Percentiles rank a stretch among this genome's conserved stretches.
These are phyloP conservation scores for Chlamydomonas sphaeroides DNA, from an alignment of 139 green algal species.

Conservation along the genomic window DNA sequence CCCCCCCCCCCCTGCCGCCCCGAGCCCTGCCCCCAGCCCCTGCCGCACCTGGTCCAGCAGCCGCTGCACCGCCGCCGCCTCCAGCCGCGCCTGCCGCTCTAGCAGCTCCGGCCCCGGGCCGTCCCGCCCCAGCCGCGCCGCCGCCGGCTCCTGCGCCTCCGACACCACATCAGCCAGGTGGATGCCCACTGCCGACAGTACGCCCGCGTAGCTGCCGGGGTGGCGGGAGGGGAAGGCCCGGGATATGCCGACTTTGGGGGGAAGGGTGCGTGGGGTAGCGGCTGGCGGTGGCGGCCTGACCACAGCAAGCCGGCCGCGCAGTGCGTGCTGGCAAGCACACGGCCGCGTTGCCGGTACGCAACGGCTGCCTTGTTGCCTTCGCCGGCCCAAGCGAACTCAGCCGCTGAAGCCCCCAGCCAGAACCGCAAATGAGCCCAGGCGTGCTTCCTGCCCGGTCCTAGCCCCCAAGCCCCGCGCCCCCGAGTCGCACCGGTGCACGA, in stretches of 20 bases:
- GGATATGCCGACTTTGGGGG: not conserved
- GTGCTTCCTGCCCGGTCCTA: too few species aligned
- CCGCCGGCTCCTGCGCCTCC: constrained; percentile 89
- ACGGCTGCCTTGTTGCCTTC: too few species aligned
- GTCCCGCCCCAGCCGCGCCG: constrained; percentile 50
- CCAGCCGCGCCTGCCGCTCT: constrained; percentile 65
- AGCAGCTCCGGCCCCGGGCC: constrained; percentile 21
- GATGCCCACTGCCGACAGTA: constrained; percentile 96
- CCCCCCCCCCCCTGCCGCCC: not conserved
- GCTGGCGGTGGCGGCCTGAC: too few species aligned
- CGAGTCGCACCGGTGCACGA: constrained; percentile 84
- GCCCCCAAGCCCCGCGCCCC: too few species aligned
- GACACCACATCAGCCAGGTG: constrained; percentile 92
- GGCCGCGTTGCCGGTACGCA: too few species aligned
- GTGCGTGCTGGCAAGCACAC: too few species aligned
- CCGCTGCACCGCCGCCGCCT: constrained; percentile 44
- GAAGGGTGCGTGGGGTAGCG: too few species aligned
- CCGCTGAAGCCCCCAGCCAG: too few species aligned
- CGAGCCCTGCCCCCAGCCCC: not conserved
- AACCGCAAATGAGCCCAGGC: too few species aligned
- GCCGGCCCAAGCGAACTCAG: too few species aligned
- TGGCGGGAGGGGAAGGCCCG: not conserved
- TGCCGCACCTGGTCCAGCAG: constrained; percentile 65
- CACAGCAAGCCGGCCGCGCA: too few species aligned
- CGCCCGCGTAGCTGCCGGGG: constrained; percentile 72